Conservation (phyloP, 2,329 filamentous ascomycete genomes). For the Colletotrichum phormii region DNA sequence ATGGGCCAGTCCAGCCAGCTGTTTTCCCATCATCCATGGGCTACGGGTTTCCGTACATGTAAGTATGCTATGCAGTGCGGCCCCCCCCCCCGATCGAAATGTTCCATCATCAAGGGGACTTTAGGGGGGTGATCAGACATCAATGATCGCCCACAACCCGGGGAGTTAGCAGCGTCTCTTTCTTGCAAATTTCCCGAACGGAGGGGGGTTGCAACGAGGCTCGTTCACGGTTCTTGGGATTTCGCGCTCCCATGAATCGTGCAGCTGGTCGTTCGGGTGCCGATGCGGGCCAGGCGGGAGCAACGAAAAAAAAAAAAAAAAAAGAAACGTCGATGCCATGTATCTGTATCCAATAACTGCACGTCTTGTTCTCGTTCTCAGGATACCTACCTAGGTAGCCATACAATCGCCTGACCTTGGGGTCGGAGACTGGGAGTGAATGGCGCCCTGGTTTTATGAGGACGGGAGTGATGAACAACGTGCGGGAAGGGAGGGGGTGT, state of each 20-base stretch:
- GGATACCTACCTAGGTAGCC: background rate
- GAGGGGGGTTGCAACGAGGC: conserved; percentile 14
- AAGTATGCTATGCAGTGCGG: conserved; percentile 10
- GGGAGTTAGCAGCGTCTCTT: conserved; percentile 5
- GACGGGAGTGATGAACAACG: background rate
- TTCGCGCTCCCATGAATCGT: conserved; percentile 16
- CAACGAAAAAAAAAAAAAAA: background rate
- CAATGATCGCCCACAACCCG: conserved; percentile 29
- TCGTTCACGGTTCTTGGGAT: background rate
- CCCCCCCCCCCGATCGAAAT: conserved; percentile 11
- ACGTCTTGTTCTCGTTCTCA: background rate
- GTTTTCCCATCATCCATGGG: background rate
- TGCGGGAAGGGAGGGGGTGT: background rate
- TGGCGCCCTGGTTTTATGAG: background rate
- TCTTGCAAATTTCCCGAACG: conserved; percentile 33
- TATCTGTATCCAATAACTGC: background rate
- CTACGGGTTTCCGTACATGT: background rate
- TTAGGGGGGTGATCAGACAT: conserved; percentile 14
- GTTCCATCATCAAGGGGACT: conserved; percentile 15
- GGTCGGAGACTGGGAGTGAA: background rate
- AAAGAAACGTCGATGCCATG: background rate
- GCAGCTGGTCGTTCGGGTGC: background rate
- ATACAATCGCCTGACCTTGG: background rate
- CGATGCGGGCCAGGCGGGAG: conserved; percentile 24
- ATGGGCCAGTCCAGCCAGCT: conserved; percentile 1